A percentile compares a stretch with the other conserved stretches of the same genome.
Evolutionary conservation across 2,329 filamentous ascomycete species (phyloP).

Genomic region (Clarireedia hainanense): DNA sequence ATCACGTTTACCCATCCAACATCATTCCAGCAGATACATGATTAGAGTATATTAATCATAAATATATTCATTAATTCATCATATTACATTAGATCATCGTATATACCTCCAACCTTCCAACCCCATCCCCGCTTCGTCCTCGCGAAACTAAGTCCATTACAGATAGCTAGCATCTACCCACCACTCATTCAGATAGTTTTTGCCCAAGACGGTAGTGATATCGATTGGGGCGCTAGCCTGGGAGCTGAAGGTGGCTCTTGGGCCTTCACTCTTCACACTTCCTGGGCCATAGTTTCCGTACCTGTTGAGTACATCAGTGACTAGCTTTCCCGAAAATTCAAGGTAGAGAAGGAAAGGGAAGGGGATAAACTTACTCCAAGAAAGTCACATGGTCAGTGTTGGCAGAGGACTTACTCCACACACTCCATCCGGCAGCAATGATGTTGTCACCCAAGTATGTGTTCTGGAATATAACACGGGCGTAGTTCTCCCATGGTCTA

Average conservation of each 20-base stretch:
- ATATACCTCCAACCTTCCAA: neutral
- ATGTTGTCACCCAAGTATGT: conserved; percentile 40
- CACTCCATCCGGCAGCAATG: conserved; percentile 40
- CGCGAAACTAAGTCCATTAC: neutral
- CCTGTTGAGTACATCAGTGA: neutral
- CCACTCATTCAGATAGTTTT: conserved; percentile 8
- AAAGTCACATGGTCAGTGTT: neutral
- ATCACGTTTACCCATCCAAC: no score
- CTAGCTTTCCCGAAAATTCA: neutral
- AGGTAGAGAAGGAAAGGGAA: no score
- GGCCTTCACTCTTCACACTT: conserved; percentile 7
- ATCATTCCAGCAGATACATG: no score
- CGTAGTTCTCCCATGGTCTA: conserved; percentile 42
- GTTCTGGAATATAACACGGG: conserved; percentile 44
- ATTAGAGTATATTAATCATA: no score
- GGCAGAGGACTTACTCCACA: conserved; percentile 36
- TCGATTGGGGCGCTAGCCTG: conserved; percentile 9
- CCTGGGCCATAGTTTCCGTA: conserved; percentile 41
- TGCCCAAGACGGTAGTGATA: conserved; percentile 14
- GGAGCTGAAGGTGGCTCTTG: conserved; percentile 15
- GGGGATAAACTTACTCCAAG: neutral
- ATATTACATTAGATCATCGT: no score
- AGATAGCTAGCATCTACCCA: conserved; percentile 15
- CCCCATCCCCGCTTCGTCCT: neutral
- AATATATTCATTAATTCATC: no score